Base-by-base conservation (phyloP, 345 rosid species). In the Pugionium dolabratum region DNA sequence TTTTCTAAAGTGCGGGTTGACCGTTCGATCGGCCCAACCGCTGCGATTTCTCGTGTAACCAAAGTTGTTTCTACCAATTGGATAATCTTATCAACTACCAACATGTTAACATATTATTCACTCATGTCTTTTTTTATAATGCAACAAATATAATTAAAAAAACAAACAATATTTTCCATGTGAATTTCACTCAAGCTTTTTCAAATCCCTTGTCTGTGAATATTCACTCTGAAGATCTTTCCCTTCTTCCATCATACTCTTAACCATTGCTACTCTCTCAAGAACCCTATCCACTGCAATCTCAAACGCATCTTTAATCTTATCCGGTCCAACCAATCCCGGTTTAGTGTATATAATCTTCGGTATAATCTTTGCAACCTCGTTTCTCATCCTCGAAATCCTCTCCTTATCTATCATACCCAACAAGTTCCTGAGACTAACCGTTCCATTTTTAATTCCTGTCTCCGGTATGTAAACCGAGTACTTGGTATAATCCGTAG, bases 291-390 rank as follows among this genome's bases (percentile, higher is more conserved):
- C 70, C 42, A 83, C 65, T n/a, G 89, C 85, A n/a, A 83, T 37
- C 9, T 76, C 78, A 61, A 86, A 75, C 6, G 89, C 85, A 72
- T 84, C 89, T 43, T 73, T 74, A 8, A 72, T 29, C 32, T n/a
- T 68, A 4, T 68, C 62, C 26, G 59, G 44, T 74, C 73, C 69
- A 61, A 34, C 59, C 43, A 27, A 57, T 1, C 64, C 66, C 3
- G 83, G 79, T 67, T 82, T 76, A 3, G 70, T 77, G 45, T 82
- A 84, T 9, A 79, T 67, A n/a, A 84, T 70, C 75, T 76, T 82
- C 0, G 87, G 92, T 60, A 86, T 84, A 46, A 84, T 64, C 67
- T 53, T 40, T 49, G 55, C 60, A 0, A 81, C 85, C 74, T 81
- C 83, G 11, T 81, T 71, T 59, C 84, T 78, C 93, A 86, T 81